These are phyloP conservation scores for Corylus americana DNA, from an alignment of 306 rosid genomes.

Conservation along the genomic window DNA sequence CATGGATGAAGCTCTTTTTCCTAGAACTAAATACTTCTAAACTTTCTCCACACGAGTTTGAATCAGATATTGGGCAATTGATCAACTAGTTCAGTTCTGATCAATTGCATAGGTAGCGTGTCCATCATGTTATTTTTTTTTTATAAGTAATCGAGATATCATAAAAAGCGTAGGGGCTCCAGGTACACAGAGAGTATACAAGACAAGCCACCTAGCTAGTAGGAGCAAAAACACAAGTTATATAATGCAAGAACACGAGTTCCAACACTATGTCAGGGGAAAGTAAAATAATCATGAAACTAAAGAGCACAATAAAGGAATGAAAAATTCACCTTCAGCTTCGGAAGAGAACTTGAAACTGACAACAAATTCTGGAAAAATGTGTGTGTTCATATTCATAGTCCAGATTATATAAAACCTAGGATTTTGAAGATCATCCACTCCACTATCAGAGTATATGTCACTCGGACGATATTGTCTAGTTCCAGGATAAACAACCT, in stretches of 20 bases:
- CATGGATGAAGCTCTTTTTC: slow-evolving; percentile 31
- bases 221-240: not conserved
- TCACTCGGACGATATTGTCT: slow-evolving; percentile 71
- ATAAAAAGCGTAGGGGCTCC: no score
- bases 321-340: slow-evolving; percentile 57
- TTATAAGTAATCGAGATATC: no score
- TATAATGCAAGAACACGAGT: not conserved
- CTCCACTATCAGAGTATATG: slow-evolving; percentile 79
- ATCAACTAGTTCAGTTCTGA: slow-evolving; percentile 24
- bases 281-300: slow-evolving; percentile 7
- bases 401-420: slow-evolving; percentile 63
- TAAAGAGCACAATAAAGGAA: slow-evolving; percentile 27
- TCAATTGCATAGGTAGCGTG: slow-evolving; percentile 9
- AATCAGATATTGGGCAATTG: slow-evolving; percentile 16
- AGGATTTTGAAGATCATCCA: slow-evolving; percentile 74
- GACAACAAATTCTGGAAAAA: slow-evolving; percentile 79
- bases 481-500: slow-evolving; percentile 60
- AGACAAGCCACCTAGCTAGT: no score
- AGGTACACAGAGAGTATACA: no score
- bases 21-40: slow-evolving; percentile 25
- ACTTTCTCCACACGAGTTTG: slow-evolving; percentile 30
- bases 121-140: not conserved
- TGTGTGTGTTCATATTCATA: slow-evolving; percentile 77
- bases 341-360: slow-evolving; percentile 65
- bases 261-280: slow-evolving; percentile 12